Evolutionary conservation across 2,329 filamentous ascomycete species (phyloP), one percentile per base, ranked within the genome.

Genomic region (Verticillium zaregamsianum): DNA sequence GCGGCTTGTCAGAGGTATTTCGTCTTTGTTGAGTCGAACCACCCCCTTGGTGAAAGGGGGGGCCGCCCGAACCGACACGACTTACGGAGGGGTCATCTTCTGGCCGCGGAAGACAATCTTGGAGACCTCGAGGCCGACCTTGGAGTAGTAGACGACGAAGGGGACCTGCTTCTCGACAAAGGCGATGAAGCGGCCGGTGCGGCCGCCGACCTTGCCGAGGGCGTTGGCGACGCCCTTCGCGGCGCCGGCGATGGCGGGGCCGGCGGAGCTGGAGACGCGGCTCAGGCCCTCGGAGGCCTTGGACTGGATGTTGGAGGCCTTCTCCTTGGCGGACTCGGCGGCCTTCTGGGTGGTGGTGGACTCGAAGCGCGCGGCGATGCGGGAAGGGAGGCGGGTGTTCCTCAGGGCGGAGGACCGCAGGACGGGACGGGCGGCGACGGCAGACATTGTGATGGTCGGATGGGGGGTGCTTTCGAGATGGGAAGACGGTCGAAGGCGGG

Each of bases 81-180:
- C 93, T 88, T 90, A 99, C 95, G 95, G 95, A 80, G 92, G 93
- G 74, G 85, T 82, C 93, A 99, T 97, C 82, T 90, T 91, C 80
- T 94, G 93, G 77, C 88, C 89, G 71, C 87, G 86, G 82, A 93
- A 92, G 68, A 98, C 87, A 69, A 97, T 85, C 85, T 91, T 96
- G 75, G 85, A 86, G 64, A 98, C 84, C 84, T 99, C 95, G 67
- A 93, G 80, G 71, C 85, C 90, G 74, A 98, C 94, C 77, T 88
- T 91, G 72, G 90, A 88, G 84, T 98, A 99, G 87, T 97, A 97
- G 75, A 96, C 75, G 66, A 93, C 89, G 65, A 89, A 88, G 69
- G 95, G 95, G 69, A 93, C 86, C 32, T 59, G 40, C 40, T 54
- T 90, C 85, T 97, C 91, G 72, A 95, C 82, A 72, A 93, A 91